Evolutionary conservation across 1,284 basidiomycete species (phyloP).

Genomic region (Heterobasidion parviporum): DNA sequence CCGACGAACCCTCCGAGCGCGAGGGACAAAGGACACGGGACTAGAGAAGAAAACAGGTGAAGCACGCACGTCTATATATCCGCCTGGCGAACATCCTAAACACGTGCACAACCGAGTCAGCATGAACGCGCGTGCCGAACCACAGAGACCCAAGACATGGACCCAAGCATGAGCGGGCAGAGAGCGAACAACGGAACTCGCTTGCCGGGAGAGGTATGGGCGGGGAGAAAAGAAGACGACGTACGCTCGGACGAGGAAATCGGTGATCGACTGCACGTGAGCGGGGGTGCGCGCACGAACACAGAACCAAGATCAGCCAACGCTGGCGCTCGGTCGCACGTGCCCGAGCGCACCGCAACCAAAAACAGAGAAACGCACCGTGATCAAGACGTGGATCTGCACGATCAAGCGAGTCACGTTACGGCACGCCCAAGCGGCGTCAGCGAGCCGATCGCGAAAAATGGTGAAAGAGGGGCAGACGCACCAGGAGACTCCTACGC

Average conservation of each 20-base stretch:
- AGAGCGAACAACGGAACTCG: too few relatives aligned
- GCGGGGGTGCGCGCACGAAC: not conserved
- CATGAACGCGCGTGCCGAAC: too few relatives aligned
- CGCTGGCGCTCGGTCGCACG: not conserved
- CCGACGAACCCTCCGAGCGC: too few relatives aligned
- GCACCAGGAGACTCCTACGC: not conserved
- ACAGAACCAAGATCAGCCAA: not conserved
- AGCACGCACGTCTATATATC: slow-evolving; percentile 10
- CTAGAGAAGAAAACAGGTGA: not conserved
- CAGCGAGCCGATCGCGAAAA: not conserved
- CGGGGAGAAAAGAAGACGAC: not conserved
- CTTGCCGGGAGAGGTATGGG: not conserved
- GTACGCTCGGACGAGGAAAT: slow-evolving; percentile 17
- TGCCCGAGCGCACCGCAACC: too few relatives aligned
- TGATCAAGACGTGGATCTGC: slow-evolving; percentile 12
- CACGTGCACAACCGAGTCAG: not conserved
- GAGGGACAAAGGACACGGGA: not conserved
- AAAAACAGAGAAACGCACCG: slow-evolving; percentile 1
- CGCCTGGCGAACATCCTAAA: slow-evolving; percentile 17
- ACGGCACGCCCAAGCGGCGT: not conserved
- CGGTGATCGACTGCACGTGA: slow-evolving; percentile 14
- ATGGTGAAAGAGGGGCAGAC: not conserved
- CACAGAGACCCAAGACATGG: too few relatives aligned
- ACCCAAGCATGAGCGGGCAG: too few relatives aligned
- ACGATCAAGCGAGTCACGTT: not conserved